phyloP scores from a whole-genome alignment of 2,329 filamentous ascomycete genomes.

The Ceratocystis huliohia region DNA sequence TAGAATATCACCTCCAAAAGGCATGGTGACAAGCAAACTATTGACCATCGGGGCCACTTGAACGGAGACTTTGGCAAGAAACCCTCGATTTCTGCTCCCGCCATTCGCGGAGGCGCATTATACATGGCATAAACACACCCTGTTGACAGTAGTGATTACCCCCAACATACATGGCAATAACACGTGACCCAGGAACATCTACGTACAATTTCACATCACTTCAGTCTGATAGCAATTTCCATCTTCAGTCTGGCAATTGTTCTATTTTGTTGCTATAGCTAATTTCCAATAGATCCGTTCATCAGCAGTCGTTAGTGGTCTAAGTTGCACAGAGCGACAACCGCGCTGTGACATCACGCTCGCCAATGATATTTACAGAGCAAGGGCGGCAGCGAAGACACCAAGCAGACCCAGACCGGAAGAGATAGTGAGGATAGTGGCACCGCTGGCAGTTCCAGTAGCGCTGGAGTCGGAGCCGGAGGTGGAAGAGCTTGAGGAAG shows the following conservation, averaged over 20 bases:
- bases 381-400: constrained; percentile 38
- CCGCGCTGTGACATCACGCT: neutral
- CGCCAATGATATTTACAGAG: constrained; percentile 31
- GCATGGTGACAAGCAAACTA: neutral
- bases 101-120: neutral
- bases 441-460: constrained; percentile 21
- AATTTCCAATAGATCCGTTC: neutral
- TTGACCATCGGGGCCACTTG: neutral
- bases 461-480: constrained; percentile 25
- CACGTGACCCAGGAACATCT: neutral
- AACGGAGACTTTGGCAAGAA: neutral
- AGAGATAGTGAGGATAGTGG: constrained; percentile 27
- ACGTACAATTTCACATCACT: neutral
- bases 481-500: constrained; percentile 22
- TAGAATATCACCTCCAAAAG: too few species aligned
- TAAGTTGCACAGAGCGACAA: neutral
- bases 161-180: too few species aligned
- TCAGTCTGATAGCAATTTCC: neutral
- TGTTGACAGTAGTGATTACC: neutral
- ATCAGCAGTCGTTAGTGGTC: constrained; percentile 14
- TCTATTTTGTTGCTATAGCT: constrained; percentile 3
- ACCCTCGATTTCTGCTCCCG: neutral
- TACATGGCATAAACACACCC: neutral
- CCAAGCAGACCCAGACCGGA: constrained; percentile 36
- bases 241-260: neutral